Evolutionary conservation across 257 asterid genomes (phyloP), one percentile per base, ranked within the genome.

Genomic region (Paulownia fortunei): DNA sequence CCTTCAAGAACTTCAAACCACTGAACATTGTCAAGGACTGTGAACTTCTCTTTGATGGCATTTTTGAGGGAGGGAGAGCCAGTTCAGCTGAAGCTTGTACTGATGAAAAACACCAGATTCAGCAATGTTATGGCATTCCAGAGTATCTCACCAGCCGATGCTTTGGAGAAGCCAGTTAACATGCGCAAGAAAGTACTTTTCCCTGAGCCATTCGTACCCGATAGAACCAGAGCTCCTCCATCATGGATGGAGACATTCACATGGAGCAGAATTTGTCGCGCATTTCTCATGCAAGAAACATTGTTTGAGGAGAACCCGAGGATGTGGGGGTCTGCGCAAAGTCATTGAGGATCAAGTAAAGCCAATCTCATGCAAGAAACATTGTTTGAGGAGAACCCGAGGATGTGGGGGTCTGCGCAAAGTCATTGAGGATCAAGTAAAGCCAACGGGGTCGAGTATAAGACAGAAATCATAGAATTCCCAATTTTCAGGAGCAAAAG

Each of bases 1-100:
- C 97, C 96, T 83, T 92, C 96, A 19, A 92, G 94, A 65, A 92
- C 85, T 82, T 92, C 96, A 69, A 92, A 92, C 97, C 97, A 92
- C 41, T 88, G 94, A 69, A 90, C 94, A 76, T 92, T 92, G 85
- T 92, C 96, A 2, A 92, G 91, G 49, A 92, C 96, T 0, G 92
- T 90, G 77, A 88, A 85, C 76, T 83, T 87, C 0, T 82, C 89
- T 56, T 88, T 88, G 78, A 92, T 82, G 19, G 96, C 94, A 36
- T 90, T 92, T 82, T 92, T 92, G 44, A 90, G 91, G 16, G 44
- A 90, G 91, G 16, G 96, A 87, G 5, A 92, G 87, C 97, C 96
- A 90, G 75, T 85, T 86, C 15, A 92, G 90, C 77, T 90, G 94
- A 72, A 90, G 92, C 86, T 92, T 92, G 88, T 92, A 92, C 73